Conservation (phyloP, 768 basidiomycete genomes). For the Xerocomus potaroensis region DNA sequence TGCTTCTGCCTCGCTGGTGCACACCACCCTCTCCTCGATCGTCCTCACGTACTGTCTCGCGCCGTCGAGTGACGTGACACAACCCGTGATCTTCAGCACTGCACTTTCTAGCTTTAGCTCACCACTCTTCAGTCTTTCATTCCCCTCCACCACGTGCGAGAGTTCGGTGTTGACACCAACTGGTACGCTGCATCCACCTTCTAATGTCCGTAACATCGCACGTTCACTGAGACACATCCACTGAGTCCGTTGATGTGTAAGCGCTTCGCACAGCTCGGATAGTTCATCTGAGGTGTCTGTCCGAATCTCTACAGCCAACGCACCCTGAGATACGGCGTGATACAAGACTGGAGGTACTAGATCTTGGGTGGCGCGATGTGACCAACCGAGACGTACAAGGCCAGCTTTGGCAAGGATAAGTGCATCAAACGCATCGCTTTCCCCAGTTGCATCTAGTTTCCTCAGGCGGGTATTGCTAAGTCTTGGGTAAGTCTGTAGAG, state of each 20-base stretch:
- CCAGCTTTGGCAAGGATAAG: constrained; percentile 94
- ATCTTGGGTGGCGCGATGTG: constrained; percentile 70
- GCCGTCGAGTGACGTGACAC: constrained; percentile 83
- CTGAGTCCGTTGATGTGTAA: constrained; percentile 75
- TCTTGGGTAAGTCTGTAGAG: constrained; percentile 5
- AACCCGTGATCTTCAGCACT: constrained; percentile 64
- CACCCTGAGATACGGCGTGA: constrained; percentile 93
- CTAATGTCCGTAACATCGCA: constrained; percentile 80
- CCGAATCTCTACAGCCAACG: constrained; percentile 83
- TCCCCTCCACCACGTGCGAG: constrained; percentile 28
- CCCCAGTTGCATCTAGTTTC: constrained; percentile 76
- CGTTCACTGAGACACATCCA: constrained; percentile 83
- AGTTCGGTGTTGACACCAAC: constrained; percentile 73
- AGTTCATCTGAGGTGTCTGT: constrained; percentile 55
- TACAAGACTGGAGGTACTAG: constrained; percentile 71
- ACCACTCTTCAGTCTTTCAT: constrained; percentile 30
- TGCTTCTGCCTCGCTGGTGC: constrained; percentile 56
- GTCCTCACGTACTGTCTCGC: constrained; percentile 64
- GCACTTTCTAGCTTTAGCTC: constrained; percentile 30
- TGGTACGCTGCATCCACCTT: constrained; percentile 97
- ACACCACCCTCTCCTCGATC: constrained; percentile 47
- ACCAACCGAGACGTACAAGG: constrained; percentile 73
- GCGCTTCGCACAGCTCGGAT: constrained; percentile 54
- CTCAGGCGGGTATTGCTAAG: constrained; percentile 80
- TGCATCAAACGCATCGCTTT: constrained; percentile 72